Conservation (phyloP, 75 land plant species). For the Adiantum capillusveneris region DNA sequence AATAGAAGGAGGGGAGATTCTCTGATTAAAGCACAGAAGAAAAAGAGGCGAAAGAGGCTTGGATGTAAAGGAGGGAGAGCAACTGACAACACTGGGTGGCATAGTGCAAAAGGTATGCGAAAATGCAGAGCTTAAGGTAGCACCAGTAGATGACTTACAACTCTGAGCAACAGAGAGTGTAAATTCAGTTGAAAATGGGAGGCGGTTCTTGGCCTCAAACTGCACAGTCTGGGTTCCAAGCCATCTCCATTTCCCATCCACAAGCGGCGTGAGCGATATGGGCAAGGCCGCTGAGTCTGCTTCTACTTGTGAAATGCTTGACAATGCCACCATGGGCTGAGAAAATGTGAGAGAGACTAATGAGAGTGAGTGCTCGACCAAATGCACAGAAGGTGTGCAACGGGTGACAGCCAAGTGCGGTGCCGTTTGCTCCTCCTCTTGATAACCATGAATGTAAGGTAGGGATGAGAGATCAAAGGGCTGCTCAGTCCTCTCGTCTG, state of each 20-base stretch:
- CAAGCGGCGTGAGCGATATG: background rate
- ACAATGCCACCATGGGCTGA: background rate
- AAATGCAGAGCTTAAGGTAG: background rate
- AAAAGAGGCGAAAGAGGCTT: background rate
- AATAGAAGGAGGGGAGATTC: background rate
- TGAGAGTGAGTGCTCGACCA: background rate
- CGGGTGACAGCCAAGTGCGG: background rate
- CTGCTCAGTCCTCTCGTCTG: background rate
- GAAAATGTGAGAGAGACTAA: background rate
- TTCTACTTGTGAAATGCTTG: background rate
- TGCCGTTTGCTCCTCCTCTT: background rate
- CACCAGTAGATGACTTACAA: background rate
- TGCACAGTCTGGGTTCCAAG: background rate
- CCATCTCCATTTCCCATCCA: background rate
- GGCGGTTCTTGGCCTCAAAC: background rate
- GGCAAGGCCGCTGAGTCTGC: background rate
- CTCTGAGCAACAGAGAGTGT: background rate
- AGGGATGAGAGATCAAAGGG: background rate
- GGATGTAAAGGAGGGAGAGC: background rate
- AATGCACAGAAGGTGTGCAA: background rate
- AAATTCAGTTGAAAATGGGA: background rate
- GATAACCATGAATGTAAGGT: background rate
- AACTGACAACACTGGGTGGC: background rate
- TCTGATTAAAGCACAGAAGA: background rate
- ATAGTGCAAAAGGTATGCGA: background rate